These are phyloP conservation scores for Ambrosia trifida DNA, from an alignment of 129 eudicot species.

Conservation along the genomic window DNA sequence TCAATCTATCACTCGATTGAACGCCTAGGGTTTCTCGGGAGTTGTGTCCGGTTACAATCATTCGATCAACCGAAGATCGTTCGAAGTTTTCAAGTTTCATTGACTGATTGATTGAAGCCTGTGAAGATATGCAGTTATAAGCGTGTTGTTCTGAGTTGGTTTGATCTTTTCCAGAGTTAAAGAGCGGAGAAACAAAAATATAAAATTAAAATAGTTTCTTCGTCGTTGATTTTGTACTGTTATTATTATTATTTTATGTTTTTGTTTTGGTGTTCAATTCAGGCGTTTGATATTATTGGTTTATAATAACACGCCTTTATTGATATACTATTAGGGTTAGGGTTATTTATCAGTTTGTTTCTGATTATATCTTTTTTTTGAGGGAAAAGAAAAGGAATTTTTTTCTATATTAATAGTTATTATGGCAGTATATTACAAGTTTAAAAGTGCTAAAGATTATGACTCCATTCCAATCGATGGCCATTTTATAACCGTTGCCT, in stretches of 20 bases:
- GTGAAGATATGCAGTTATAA: conserved; percentile 12
- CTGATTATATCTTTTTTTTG: conserved; percentile 36
- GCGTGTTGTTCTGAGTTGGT: conserved; percentile 34
- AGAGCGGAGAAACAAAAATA: conserved; percentile 31
- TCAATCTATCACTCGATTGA: conserved; percentile 5
- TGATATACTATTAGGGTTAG: conserved; percentile 32
- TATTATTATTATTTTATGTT: conserved; percentile 1
- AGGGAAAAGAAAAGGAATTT: conserved; percentile 34
- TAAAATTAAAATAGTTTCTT: conserved; percentile 20
- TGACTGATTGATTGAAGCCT: conserved; percentile 36
- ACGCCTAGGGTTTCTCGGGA: not conserved
- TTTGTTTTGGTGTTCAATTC: conserved; percentile 52
- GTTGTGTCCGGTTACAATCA: not conserved
- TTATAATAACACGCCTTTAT: conserved; percentile 46
- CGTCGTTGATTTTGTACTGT: conserved; percentile 40
- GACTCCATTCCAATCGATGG: conserved; percentile 88
- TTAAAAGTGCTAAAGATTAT: conserved; percentile 98
- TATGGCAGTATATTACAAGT: conserved; percentile 96
- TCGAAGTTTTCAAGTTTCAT: conserved; percentile 15
- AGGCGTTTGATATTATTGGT: conserved; percentile 43
- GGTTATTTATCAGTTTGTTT: conserved; percentile 36
- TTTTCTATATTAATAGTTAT: conserved; percentile 5
- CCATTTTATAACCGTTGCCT: conserved; percentile 86
- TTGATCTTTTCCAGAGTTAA: conserved; percentile 40
- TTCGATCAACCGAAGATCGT: not conserved